A percentile compares a stretch with the other conserved stretches of the same genome.
These are phyloP conservation scores for Moniliella sp. DNA, from an alignment of 1,284 basidiomycete species.

Conservation along the genomic window DNA sequence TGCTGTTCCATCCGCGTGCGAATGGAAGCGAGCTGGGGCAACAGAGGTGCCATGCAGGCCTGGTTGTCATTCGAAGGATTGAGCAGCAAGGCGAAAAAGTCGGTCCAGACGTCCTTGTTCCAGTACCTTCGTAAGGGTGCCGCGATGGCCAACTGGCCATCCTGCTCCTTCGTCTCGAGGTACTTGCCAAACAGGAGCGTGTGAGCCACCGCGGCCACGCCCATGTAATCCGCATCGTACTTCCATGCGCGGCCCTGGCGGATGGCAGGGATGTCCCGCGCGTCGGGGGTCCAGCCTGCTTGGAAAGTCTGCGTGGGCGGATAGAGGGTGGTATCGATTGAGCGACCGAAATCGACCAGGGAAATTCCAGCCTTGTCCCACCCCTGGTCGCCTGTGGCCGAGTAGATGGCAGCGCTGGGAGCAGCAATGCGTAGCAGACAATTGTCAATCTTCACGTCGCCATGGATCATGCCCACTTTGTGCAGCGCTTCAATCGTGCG, in stretches of 20 bases:
- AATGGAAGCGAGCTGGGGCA: slow-evolving; percentile 46
- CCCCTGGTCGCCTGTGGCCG: slow-evolving; percentile 52
- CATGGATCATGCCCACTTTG: slow-evolving; percentile 63
- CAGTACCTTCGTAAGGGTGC: slow-evolving; percentile 67
- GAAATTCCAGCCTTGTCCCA: slow-evolving; percentile 73
- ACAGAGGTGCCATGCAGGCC: slow-evolving; percentile 48
- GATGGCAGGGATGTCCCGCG: slow-evolving; percentile 79
- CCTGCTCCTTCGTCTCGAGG: slow-evolving; percentile 36
- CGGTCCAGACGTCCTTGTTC: slow-evolving; percentile 68
- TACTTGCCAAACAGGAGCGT: slow-evolving; percentile 91
- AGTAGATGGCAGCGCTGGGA: slow-evolving; percentile 54
- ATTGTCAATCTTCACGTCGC: slow-evolving; percentile 97
- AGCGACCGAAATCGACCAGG: slow-evolving; percentile 86
- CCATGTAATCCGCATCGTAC: slow-evolving; percentile 84
- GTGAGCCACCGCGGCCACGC: slow-evolving; percentile 72
- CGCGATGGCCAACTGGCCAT: slow-evolving; percentile 32
- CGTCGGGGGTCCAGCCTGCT: slow-evolving; percentile 56
- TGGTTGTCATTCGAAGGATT: slow-evolving; percentile 38
- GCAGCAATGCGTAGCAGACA: slow-evolving; percentile 59
- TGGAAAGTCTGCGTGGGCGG: slow-evolving; percentile 50
- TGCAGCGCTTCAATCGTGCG: slow-evolving; percentile 66
- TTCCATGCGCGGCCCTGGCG: slow-evolving; percentile 64
- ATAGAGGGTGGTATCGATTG: slow-evolving; percentile 66
- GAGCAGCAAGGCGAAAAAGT: slow-evolving; percentile 63
- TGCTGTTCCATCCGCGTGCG: slow-evolving; percentile 65